phyloP scores from a whole-genome alignment of 306 rosid species.

The Quercus glauca region DNA sequence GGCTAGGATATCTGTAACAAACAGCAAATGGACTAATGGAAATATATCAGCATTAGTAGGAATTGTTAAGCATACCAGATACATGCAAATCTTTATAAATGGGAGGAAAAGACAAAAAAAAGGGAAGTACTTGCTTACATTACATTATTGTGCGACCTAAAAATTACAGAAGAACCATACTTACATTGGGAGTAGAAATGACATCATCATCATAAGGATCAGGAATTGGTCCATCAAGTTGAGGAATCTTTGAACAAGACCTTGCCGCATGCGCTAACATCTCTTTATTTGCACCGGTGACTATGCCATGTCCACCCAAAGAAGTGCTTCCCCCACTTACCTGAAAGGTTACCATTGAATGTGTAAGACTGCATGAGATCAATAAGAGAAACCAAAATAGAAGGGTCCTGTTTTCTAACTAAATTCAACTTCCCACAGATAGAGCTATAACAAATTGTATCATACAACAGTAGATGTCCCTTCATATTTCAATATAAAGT shows the following conservation, averaged over 20 bases:
- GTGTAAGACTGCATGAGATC: constrained; percentile 14
- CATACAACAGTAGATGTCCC: neutral
- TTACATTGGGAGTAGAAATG: constrained; percentile 95
- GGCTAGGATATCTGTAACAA: neutral
- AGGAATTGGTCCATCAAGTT: constrained; percentile 92
- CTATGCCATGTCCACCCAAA: constrained; percentile 22
- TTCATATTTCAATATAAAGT: neutral
- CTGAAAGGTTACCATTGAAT: constrained; percentile 44
- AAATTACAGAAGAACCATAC: constrained; percentile 1
- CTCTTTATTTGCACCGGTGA: constrained; percentile 37
- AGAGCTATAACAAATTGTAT: neutral
- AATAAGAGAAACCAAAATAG: neutral
- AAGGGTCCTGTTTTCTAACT: neutral
- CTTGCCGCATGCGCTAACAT: constrained; percentile 29
- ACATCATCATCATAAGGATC: constrained; percentile 82
- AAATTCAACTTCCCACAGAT: neutral
- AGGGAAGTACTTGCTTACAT: neutral
- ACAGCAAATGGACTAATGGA: neutral
- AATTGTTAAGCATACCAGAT: neutral
- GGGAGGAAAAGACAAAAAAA: constrained; percentile 18
- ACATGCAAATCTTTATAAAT: neutral
- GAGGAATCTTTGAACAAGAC: constrained; percentile 74
- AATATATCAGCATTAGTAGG: neutral
- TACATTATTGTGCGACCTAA: neutral
- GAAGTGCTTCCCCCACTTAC: constrained; percentile 57